Base-by-base conservation (phyloP, 305 asterid genomes). In the Fraxinus albicans region DNA sequence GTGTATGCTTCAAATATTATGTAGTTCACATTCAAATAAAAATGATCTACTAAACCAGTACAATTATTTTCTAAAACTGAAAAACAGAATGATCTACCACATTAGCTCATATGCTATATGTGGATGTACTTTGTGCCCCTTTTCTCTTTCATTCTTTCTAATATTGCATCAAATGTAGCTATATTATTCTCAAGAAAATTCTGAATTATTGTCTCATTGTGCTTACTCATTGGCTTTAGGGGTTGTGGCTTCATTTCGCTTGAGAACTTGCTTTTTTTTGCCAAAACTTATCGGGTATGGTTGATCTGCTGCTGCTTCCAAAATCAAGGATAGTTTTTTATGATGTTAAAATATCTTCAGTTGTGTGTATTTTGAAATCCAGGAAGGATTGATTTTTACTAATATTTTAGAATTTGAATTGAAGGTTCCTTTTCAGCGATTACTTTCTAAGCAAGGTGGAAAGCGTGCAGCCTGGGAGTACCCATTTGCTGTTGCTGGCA, bases 401-500 rank as follows among this genome's bases (percentile, higher is more conserved):
- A 88, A 93, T 91, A 79, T 69, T 76, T 78, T 72, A 85, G 85
- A 83, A 86, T 91, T 89, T 90, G 87, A 85, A 82, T 77, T 88
- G 94, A 92, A 96, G 99, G 91, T 78, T 86, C 84, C 93, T 90
- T 96, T 94, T 89, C 96, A 85, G 89, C 94, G 96, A 94, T 88
- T 96, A 84, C 96, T 95, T 85, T 90, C 85, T 82, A 96, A 96
- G 88, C 84, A 91, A 93, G 88, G 86, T 25, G 99, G 98, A 77
- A 76, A 87, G 19, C 95, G 98, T 33, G 88, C 97, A 74, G 80
- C 89, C 70, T 96, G 99, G 99, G 99, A 96, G 84, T 96, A 96
- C 80, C 99, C 99, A 8, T 96, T 96, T 84, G 98, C 99, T 80
- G 98, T 86, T 4, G 99, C 98, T 42, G 98, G 99, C 77, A 87